These are phyloP conservation scores for Aureobasidium leucospermi DNA, from an alignment of 2,329 filamentous ascomycete genomes.

Conservation along the genomic window DNA sequence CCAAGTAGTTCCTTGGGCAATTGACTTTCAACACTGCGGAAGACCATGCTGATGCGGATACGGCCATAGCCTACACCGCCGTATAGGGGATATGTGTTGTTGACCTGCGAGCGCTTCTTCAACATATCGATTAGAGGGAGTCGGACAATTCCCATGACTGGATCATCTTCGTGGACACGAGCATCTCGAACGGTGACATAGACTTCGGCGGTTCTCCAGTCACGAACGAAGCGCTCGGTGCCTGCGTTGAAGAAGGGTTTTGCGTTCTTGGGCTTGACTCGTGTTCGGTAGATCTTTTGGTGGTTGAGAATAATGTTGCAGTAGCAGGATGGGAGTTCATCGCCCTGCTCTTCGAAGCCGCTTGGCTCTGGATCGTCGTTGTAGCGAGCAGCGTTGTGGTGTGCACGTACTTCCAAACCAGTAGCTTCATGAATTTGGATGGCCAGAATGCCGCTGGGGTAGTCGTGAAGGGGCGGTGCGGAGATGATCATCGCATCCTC, in stretches of 20 bases:
- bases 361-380: slow-evolving; percentile 45
- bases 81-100: slow-evolving; percentile 58
- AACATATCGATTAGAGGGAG: slow-evolving; percentile 58
- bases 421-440: slow-evolving; percentile 68
- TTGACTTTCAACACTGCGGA: slow-evolving; percentile 60
- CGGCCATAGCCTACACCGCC: slow-evolving; percentile 68
- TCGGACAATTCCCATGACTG: slow-evolving; percentile 63
- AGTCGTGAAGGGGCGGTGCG: slow-evolving; percentile 55
- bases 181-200: slow-evolving; percentile 62
- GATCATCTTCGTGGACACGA: slow-evolving; percentile 60
- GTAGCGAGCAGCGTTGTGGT: slow-evolving; percentile 48
- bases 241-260: slow-evolving; percentile 75
- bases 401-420: slow-evolving; percentile 54
- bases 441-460: slow-evolving; percentile 59
- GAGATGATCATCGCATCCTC: slow-evolving; percentile 60
- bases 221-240: slow-evolving; percentile 62
- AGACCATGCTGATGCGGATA: slow-evolving; percentile 63
- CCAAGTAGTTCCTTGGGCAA: slow-evolving; percentile 53
- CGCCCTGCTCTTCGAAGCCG: slow-evolving; percentile 53
- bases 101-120: slow-evolving; percentile 55
- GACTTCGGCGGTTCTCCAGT: slow-evolving; percentile 61
- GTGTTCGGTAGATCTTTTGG: slow-evolving; percentile 59
- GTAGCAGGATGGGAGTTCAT: slow-evolving; percentile 62
- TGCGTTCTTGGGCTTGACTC: slow-evolving; percentile 70
- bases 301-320: slow-evolving; percentile 70